These are phyloP conservation scores for Plasmodium billcollinsi DNA, from an alignment of 169 alveolate genomes.

Conservation along the genomic window DNA sequence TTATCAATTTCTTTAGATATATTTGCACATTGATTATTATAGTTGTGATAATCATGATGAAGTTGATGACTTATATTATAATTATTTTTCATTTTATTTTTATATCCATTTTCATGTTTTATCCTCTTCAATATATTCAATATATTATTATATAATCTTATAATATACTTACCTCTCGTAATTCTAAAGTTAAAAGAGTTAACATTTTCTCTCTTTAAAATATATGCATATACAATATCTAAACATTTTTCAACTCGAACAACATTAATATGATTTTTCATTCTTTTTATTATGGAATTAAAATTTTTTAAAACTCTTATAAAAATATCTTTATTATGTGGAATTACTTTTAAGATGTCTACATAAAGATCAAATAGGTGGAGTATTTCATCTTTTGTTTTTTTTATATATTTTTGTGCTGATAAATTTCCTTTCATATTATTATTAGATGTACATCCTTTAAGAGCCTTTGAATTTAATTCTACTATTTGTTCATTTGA, in stretches of 20 bases:
- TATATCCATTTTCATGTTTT: not conserved
- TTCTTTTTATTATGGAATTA: constrained; percentile 16
- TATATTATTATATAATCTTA: constrained; percentile 31
- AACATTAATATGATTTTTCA: constrained; percentile 1
- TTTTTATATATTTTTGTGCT: too few relatives aligned
- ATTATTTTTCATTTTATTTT: not conserved
- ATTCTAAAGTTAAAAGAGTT: constrained; percentile 12
- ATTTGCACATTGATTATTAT: constrained; percentile 7
- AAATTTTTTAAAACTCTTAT: constrained; percentile 43
- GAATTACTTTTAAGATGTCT: constrained; percentile 42
- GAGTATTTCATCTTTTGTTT: constrained; percentile 13
- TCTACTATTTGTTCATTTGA: too few relatives aligned
- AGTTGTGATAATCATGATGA: not conserved
- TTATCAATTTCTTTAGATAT: constrained; percentile 5
- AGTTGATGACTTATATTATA: not conserved
- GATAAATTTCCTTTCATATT: not conserved
- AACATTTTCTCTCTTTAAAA: constrained; percentile 30
- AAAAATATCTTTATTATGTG: constrained; percentile 34
- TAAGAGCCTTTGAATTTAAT: too few relatives aligned
- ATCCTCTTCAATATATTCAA: constrained; percentile 11
- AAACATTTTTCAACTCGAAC: constrained; percentile 23
- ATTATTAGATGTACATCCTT: not conserved
- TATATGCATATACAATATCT: constrained; percentile 57
- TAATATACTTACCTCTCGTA: constrained; percentile 19
- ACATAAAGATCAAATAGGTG: constrained; percentile 26